Percentiles rank a stretch among this genome's conserved stretches.
Evolutionary conservation across 495 filamentous ascomycete species (phyloP).

Genomic region (Apiosordaria backusii): DNA sequence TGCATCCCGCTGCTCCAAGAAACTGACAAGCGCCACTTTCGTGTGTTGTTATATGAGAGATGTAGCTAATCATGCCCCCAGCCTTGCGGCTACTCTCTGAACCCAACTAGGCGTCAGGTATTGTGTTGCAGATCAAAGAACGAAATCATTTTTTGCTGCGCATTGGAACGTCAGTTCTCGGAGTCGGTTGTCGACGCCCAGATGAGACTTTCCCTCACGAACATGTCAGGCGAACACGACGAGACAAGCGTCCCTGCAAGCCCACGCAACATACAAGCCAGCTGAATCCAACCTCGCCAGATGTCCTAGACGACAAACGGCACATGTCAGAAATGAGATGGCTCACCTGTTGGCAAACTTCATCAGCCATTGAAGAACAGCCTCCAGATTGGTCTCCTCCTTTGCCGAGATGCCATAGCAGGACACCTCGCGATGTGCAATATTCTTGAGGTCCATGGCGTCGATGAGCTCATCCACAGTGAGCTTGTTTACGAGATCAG

Average conservation of each 20-base stretch:
- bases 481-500: slow-evolving; percentile 80
- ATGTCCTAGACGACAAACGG: slow-evolving; percentile 14
- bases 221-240: neutral
- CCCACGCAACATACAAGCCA: neutral
- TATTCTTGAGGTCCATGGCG: slow-evolving; percentile 79
- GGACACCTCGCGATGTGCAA: slow-evolving; percentile 91
- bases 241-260: neutral
- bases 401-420: slow-evolving; percentile 99
- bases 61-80: slow-evolving; percentile 8
- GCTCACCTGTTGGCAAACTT: slow-evolving; percentile 66
- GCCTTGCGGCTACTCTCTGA: slow-evolving; percentile 24
- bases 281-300: slow-evolving; percentile 11
- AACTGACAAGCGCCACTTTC: slow-evolving; percentile 15
- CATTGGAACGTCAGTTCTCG: neutral
- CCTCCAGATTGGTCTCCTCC: slow-evolving; percentile 97
- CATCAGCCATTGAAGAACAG: slow-evolving; percentile 94
- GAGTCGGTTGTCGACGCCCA: neutral
- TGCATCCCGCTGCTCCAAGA: neutral
- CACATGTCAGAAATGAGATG: neutral
- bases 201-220: neutral
- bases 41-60: neutral
- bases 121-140: neutral
- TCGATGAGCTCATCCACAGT: slow-evolving; percentile 95
- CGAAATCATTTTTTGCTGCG: slow-evolving; percentile 5
- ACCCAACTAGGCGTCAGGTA: slow-evolving; percentile 10